A percentile compares a stretch with the other conserved stretches of the same genome.
These are phyloP conservation scores for Yarrowia sp. DNA, from an alignment of 805 yeast species.

Conservation along the genomic window DNA sequence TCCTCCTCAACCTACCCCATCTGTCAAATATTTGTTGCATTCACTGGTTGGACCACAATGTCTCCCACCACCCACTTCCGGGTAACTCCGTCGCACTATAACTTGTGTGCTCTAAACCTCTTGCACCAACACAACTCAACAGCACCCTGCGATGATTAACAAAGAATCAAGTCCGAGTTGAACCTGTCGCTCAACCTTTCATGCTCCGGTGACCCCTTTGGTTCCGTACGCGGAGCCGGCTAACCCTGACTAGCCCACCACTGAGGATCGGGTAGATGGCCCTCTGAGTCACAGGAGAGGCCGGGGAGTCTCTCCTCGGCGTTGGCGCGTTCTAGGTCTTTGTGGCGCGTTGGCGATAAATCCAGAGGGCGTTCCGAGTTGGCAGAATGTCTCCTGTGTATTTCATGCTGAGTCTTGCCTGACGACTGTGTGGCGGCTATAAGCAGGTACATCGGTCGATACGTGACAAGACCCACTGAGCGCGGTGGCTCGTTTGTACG, in stretches of 20 bases:
- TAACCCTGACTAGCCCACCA: constrained; percentile 10
- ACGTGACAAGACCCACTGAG: not conserved
- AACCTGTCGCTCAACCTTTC: not conserved
- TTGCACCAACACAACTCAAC: no score
- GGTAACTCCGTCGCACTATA: not conserved
- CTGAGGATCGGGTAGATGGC: constrained; percentile 5
- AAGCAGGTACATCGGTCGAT: not conserved
- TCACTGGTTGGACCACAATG: no score
- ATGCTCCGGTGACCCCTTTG: constrained; percentile 5
- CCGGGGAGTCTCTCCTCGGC: not conserved
- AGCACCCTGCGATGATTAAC: constrained; percentile 19
- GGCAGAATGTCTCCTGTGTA: not conserved
- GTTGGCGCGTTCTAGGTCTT: not conserved
- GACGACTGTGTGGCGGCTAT: no score
- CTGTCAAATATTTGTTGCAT: no score
- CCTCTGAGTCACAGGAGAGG: not conserved
- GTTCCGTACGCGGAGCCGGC: constrained; percentile 13
- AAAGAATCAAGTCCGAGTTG: not conserved
- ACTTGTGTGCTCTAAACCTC: no score
- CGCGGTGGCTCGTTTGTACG: constrained; percentile 2
- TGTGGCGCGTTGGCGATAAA: not conserved
- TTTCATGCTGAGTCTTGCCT: no score
- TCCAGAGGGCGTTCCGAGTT: constrained; percentile 4
- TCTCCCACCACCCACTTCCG: not conserved
- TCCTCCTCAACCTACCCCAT: no score